Conservation (phyloP, 2,329 filamentous ascomycete genomes). For the Xenoacremonium recifei region DNA sequence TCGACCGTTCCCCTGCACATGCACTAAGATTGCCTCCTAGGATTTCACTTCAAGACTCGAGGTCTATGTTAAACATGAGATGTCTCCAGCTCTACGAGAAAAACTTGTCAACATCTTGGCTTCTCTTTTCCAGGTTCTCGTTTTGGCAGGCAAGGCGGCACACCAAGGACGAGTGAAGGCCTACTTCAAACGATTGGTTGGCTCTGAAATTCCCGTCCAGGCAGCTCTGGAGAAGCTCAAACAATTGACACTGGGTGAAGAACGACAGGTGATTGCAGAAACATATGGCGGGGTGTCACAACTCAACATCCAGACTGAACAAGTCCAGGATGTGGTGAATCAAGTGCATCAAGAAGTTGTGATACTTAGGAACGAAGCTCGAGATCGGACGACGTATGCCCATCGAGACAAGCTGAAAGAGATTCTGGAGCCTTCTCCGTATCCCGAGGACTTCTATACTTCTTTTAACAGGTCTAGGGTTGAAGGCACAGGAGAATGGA, state of each 20-base stretch:
- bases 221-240: constrained; percentile 39
- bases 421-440: constrained; percentile 41
- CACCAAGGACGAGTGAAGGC: constrained; percentile 40
- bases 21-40: constrained; percentile 12
- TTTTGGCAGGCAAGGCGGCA: constrained; percentile 41
- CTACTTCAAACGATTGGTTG: constrained; percentile 39
- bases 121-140: constrained; percentile 43
- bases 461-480: constrained; percentile 40
- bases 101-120: constrained; percentile 43
- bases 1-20: not conserved
- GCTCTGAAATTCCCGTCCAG: constrained; percentile 38
- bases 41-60: constrained; percentile 42
- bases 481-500: constrained; percentile 45
- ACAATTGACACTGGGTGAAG: constrained; percentile 40
- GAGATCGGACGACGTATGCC: constrained; percentile 30
- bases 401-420: constrained; percentile 38
- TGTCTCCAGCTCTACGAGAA: constrained; percentile 36
- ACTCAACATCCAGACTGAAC: constrained; percentile 36
- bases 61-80: constrained; percentile 37
- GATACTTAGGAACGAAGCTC: constrained; percentile 33
- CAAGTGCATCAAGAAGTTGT: constrained; percentile 35
- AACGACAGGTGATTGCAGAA: constrained; percentile 42
- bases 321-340: constrained; percentile 32
- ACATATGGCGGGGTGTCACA: constrained; percentile 37
- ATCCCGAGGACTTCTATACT: constrained; percentile 40